Base-by-base conservation (phyloP, 345 rosid genomes). In the Hypericum androsaemum region DNA sequence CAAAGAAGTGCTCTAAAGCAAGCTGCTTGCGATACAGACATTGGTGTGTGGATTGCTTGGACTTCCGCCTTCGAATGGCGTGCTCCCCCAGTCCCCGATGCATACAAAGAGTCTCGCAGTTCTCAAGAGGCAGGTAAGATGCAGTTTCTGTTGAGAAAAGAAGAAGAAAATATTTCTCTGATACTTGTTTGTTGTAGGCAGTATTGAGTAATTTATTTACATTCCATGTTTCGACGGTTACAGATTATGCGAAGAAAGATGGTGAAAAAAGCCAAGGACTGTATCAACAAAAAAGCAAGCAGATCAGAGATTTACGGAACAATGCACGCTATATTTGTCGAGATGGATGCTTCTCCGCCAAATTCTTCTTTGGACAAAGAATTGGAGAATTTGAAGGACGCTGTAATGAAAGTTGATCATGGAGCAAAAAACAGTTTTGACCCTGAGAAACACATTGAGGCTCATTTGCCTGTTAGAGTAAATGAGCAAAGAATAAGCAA, bases 1-100 rank as follows among this genome's bases (percentile, higher is more conserved):
- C 22, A 12, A 12, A 7, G 10, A 11, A 36, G 2, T 7, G 3
- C 43, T 47, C 36, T 43, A 14, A 10, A 16, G 1, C 6, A 12
- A 7, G 10, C 8, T 11, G 14, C 10, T 12, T n/a, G 22, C 17
- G 7, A 17, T 56, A 10, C 17, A 67, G 74, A 69, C 78, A 32
- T 53, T 74, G 56, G 10, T 74, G 0, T 64, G 75, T 43, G 79
- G 75, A 61, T 56, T 74, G 69, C 40, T 64, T 41, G 73, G 79
- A 36, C 67, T 70, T 47, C 75, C 73, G 15, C 79, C 79, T 35
- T 60, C 70, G 14, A 70, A 74, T 55, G 73, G 79, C 10, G 73
- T 74, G 10, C 75, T 74, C 22, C 75, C 79, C 2, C 75, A 74
- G 36, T 74, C 78, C 36, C 75, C 78, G 1, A 74, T 70, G 75